phyloP scores from a whole-genome alignment of 2,329 filamentous ascomycete genomes.

The Penicillium sp. region DNA sequence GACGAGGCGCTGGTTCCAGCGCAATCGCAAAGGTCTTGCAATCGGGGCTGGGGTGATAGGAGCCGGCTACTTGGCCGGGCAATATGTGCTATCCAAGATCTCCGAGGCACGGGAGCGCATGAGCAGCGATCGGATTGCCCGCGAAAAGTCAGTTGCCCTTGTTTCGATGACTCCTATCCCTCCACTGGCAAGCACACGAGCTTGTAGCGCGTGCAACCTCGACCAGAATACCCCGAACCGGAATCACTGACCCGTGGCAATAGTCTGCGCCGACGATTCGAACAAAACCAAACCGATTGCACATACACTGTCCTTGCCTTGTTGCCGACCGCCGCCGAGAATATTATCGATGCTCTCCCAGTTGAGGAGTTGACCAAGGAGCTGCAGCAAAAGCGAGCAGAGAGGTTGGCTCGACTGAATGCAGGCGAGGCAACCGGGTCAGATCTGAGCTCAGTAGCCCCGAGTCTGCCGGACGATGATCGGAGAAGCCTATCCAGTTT shows the following conservation, averaged over 20 bases:
- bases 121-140: conserved; percentile 91
- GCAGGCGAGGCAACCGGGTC: conserved; percentile 57
- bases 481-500: conserved; percentile 56
- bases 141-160: conserved; percentile 74
- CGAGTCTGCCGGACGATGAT: conserved; percentile 81
- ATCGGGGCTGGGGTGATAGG: conserved; percentile 85
- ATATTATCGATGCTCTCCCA: conserved; percentile 81
- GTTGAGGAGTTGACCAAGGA: conserved; percentile 92
- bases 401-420: conserved; percentile 62
- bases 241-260: conserved; percentile 16
- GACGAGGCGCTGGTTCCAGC: conserved; percentile 85
- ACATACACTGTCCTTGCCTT: conserved; percentile 97
- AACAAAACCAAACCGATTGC: conserved; percentile 98
- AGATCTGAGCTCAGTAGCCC: conserved; percentile 57
- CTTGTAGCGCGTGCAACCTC: conserved; percentile 8
- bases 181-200: conserved; percentile 13
- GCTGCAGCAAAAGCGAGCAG: conserved; percentile 87
- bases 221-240: conserved; percentile 10
- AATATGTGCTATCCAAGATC: conserved; percentile 90
- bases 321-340: conserved; percentile 84
- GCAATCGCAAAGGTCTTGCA: conserved; percentile 86
- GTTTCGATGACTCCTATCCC: background rate
- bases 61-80: conserved; percentile 84
- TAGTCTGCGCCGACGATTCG: conserved; percentile 90
- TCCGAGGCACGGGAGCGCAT: conserved; percentile 93